Evolutionary conservation across 2,329 filamentous ascomycete genomes (phyloP), one percentile per base, ranked within the genome.

Genomic region (Madurella fahalii): DNA sequence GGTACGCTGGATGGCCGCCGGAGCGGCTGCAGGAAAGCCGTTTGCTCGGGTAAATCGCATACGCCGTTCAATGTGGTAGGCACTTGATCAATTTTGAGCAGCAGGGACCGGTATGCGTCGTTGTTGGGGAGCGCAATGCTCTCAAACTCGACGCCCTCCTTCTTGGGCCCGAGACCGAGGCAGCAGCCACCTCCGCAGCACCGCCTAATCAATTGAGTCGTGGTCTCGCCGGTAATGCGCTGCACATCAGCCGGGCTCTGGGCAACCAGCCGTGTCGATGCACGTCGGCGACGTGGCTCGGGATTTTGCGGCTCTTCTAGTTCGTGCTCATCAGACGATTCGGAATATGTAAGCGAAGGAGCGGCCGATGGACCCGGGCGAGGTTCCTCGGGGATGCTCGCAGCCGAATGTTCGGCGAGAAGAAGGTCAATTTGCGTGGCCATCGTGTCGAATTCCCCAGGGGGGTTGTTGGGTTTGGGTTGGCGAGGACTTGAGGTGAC

Each of bases 81-180:
- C 50, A 97, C 83, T 32, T 85, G 80, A 54, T 84, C 84, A 57
- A 97, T 79, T 64, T 86, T 88, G 62, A 97, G 79, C 50, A 85
- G 78, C 47, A 99, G 79, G 57, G 86, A 89, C 53, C 83, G 80
- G 74, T 89, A 99, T 15, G 94, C 94, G 56, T 86, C 81, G 65
- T 95, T 97, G 69, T 94, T 84, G 1, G 93, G 92, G 2, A 83
- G 66, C 15, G 74, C 64, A 17, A 86, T 69, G 7, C 66, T 67
- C 64, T 85, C 82, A 54, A 78, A 82, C 40, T 79, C 71, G 44
- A 82, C 57, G 32, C 72, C 73, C 2, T 75, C 69, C 48, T 71
- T 73, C 59, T 74, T 73, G 48, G 69, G 51, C 17, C 70, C 71
- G 47, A 77, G 58, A 48, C 74, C 77, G 69, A 84, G 76, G 64